Evolutionary conservation across 2,329 filamentous ascomycete genomes (phyloP).

Genomic region (Aspergillus sclerotialis): DNA sequence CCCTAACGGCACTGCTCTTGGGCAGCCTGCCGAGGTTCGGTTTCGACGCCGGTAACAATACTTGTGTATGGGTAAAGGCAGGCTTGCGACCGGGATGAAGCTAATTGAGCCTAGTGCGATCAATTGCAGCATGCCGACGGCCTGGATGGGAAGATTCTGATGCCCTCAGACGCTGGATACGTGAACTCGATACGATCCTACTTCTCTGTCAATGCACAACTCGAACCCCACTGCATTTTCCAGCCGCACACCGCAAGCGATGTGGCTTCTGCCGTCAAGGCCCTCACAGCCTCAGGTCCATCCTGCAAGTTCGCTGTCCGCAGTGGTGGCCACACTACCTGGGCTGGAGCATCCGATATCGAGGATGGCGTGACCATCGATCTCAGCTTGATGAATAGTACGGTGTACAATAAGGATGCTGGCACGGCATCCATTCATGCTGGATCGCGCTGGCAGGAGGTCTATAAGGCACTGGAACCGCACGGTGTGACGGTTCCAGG

Average conservation of each 20-base stretch:
- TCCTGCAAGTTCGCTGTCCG: conserved; percentile 26
- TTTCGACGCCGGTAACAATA: not conserved
- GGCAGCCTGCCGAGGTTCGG: not conserved
- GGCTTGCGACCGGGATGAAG: not conserved
- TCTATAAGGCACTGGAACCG: conserved; percentile 10
- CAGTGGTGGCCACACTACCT: conserved; percentile 38
- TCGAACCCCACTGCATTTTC: conserved; percentile 17
- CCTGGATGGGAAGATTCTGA: conserved; percentile 7
- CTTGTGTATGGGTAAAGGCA: not conserved
- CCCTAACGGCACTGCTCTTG: not conserved
- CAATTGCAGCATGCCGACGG: not conserved
- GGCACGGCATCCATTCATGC: conserved; percentile 10
- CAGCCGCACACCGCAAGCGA: conserved; percentile 16
- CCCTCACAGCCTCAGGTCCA: conserved; percentile 5
- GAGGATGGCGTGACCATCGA: conserved; percentile 38
- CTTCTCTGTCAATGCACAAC: conserved; percentile 17
- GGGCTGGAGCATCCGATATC: conserved; percentile 35
- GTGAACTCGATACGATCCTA: conserved; percentile 13
- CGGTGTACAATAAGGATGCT: conserved; percentile 8
- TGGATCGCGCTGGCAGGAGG: conserved; percentile 13
- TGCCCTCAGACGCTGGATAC: conserved; percentile 11
- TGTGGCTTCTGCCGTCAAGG: conserved; percentile 15
- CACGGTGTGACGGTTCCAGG: conserved; percentile 13
- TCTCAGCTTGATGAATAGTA: conserved; percentile 20
- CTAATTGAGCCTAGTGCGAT: not conserved